Percentiles rank a stretch among this genome's conserved stretches.
Conservation (phyloP, 2,329 filamentous ascomycete species). For the Dothistroma pini region DNA sequence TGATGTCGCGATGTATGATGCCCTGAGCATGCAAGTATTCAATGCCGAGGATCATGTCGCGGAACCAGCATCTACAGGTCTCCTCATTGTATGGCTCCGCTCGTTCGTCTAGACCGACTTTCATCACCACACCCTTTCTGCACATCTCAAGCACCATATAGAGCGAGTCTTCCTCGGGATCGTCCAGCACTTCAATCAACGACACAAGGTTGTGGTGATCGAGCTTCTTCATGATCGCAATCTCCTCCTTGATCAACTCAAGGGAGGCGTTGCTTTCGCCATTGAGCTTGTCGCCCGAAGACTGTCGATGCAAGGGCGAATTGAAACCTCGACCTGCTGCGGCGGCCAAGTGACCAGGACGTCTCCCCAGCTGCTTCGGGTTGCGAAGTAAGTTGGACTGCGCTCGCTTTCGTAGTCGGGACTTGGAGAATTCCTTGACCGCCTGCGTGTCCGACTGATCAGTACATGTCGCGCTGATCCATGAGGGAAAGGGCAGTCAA, state of each 20-base stretch:
- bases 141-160: constrained; percentile 99
- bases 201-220: constrained; percentile 92
- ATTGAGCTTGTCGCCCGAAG: constrained; percentile 46
- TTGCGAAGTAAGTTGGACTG: constrained; percentile 81
- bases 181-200: constrained; percentile 90
- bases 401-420: constrained; percentile 79
- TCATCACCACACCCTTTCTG: constrained; percentile 96
- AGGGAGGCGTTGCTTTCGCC: constrained; percentile 66
- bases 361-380: constrained; percentile 49
- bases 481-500: constrained; percentile 7
- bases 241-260: constrained; percentile 88
- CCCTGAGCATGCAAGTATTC: constrained; percentile 95
- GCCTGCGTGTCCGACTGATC: constrained; percentile 55
- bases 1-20: constrained; percentile 94
- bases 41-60: constrained; percentile 89
- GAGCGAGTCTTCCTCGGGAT: constrained; percentile 89
- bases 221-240: constrained; percentile 99
- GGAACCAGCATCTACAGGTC: constrained; percentile 84
- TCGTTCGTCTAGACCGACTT: constrained; percentile 79
- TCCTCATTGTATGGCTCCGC: constrained; percentile 81
- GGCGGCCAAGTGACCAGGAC: constrained; percentile 50
- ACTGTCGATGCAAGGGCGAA: constrained; percentile 60
- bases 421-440: constrained; percentile 96
- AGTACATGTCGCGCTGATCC: constrained; percentile 12
- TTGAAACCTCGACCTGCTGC: constrained; percentile 50